Evolutionary conservation across 2,329 filamentous ascomycete genomes (phyloP).

Genomic region (Phaeoacremonium minimum): DNA sequence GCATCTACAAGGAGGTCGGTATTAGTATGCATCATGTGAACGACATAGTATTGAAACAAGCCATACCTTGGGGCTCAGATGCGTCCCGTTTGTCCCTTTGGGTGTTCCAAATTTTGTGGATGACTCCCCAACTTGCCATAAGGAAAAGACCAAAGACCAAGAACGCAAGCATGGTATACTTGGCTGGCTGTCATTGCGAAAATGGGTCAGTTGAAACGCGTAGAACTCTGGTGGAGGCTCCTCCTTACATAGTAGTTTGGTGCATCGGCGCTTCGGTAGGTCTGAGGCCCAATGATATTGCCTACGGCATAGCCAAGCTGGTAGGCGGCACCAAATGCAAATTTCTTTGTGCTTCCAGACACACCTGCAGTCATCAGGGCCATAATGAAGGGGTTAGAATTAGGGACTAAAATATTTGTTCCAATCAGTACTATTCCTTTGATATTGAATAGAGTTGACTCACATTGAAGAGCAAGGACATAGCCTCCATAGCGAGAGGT

Average conservation of each 20-base stretch:
- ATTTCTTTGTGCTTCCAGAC: slow-evolving; percentile 2
- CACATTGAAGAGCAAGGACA: slow-evolving; percentile 1
- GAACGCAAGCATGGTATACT: slow-evolving; percentile 2
- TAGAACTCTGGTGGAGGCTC: too few relatives aligned
- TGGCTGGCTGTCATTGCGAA: not conserved
- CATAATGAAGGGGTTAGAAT: not conserved
- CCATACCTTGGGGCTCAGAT: not conserved
- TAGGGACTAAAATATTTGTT: not conserved
- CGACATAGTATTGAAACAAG: not conserved
- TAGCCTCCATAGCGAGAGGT: slow-evolving; percentile 2
- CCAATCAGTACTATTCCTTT: not conserved
- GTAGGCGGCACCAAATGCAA: slow-evolving; percentile 2
- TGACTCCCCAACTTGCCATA: not conserved
- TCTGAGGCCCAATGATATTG: not conserved
- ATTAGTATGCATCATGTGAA: not conserved
- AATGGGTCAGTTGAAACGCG: too few relatives aligned
- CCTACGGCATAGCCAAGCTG: slow-evolving; percentile 1
- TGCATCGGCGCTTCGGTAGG: not conserved
- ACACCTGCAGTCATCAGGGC: slow-evolving; percentile 16
- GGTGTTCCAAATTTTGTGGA: slow-evolving; percentile 1
- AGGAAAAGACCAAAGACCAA: not conserved
- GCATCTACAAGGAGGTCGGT: not conserved
- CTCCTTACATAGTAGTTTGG: slow-evolving; percentile 1
- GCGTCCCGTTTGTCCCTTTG: slow-evolving; percentile 1
- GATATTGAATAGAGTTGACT: not conserved